Evolutionary conservation across 805 yeast genomes (phyloP), one percentile per base, ranked within the genome.

Genomic region (Saturnispora quitensis): DNA sequence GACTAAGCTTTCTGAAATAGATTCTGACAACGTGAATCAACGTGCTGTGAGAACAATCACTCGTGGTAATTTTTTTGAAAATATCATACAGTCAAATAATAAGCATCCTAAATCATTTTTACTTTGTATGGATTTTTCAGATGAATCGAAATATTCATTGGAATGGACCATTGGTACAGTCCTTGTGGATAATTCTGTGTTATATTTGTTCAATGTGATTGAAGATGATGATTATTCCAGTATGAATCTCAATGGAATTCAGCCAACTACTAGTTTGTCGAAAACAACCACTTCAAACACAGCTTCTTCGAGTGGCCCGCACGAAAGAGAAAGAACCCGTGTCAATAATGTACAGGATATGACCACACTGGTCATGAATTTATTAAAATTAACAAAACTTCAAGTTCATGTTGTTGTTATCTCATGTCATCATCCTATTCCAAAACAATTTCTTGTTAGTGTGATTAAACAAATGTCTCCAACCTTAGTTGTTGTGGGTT

Each of bases 131-230:
- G 97, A 90, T 64, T 76, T 85, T 56, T 81, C 91, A 3, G 85
- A 88, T 0, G 97, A 89, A 63, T 83, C 95, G 2, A 73, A 75
- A 38, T 86, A 85, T 65, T 93, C 97, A 0, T 72, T 90, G 22
- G 93, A 88, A 60, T 89, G 96, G 86, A 79, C 89, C 43, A 73
- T 90, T 58, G 97, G 97, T 2, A 79, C 95, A 0, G 84, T 89
- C 0, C 73, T 89, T 45, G 84, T 82, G 22, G 89, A 87, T 61
- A 93, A 93, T 0, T 85, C 89, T 50, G 88, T 89, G 0, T 67
- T 89, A 50, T 87, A 86, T 63, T 78, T 88, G 20, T 80, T 88
- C 25, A 77, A 78, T 57, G 83, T 78, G 12, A 73, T 75, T 52
- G 82, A 77, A 58, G 73, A 70, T 53, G 70, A 70, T 40, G 68